phyloP scores from a whole-genome alignment of 2,329 filamentous ascomycete species.

The Aspergillus neoniger region DNA sequence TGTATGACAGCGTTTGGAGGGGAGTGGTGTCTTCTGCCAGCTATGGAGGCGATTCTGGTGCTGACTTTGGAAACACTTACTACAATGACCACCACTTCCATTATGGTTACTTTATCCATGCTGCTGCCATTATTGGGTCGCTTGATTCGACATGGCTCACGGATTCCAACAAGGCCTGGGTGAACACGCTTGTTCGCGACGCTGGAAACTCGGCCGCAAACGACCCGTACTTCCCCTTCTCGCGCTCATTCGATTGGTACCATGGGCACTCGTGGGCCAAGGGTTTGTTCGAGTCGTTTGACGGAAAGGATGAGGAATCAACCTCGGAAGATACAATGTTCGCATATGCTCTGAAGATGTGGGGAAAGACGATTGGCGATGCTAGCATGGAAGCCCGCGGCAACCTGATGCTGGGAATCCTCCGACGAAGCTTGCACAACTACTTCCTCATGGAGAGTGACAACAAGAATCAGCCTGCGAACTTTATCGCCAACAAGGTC shows the following conservation, averaged over 20 bases:
- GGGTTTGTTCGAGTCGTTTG: constrained; percentile 54
- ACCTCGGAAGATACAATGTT: constrained; percentile 89
- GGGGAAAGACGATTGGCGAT: constrained; percentile 79
- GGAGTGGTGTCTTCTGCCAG: constrained; percentile 76
- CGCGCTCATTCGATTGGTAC: constrained; percentile 87
- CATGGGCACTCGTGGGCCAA: constrained; percentile 92
- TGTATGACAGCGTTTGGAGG: constrained; percentile 67
- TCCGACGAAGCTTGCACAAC: constrained; percentile 69
- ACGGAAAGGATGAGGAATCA: constrained; percentile 68
- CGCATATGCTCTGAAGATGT: constrained; percentile 88
- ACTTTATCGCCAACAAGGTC: constrained; percentile 79
- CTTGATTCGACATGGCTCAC: constrained; percentile 75
- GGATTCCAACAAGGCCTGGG: constrained; percentile 70
- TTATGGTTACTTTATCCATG: constrained; percentile 82
- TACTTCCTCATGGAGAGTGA: constrained; percentile 79
- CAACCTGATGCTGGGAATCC: constrained; percentile 80
- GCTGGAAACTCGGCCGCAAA: constrained; percentile 71
- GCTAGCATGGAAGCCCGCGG: constrained; percentile 76
- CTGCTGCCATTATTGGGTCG: constrained; percentile 78
- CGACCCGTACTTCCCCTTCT: constrained; percentile 79
- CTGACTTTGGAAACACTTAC: constrained; percentile 86
- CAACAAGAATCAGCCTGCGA: constrained; percentile 70
- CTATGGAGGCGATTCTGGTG: constrained; percentile 67
- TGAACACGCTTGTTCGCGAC: constrained; percentile 83
- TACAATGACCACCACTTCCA: constrained; percentile 69